Conservation (phyloP, 2,329 filamentous ascomycete genomes). For the Hypomyces perniciosus region DNA sequence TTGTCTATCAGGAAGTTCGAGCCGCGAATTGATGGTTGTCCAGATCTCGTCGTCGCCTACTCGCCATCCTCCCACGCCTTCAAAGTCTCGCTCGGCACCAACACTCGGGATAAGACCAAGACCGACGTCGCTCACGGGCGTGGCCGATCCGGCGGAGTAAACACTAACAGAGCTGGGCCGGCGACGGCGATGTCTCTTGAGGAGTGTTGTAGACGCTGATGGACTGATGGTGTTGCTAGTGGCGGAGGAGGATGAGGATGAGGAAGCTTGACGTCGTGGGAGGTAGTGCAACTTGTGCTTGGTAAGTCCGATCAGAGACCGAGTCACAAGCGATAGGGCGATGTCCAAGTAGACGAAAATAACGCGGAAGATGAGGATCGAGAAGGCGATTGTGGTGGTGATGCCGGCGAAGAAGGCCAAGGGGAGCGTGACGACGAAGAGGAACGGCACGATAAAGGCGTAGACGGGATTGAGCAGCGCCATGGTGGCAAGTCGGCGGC, state of each 20-base stretch:
- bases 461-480: conserved; percentile 49
- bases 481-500: conserved; percentile 31
- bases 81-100: conserved; percentile 50
- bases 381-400: conserved; percentile 57
- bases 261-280: conserved; percentile 14
- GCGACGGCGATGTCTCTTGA: conserved; percentile 26
- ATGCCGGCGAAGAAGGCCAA: conserved; percentile 57
- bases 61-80: conserved; percentile 55
- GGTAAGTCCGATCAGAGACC: conserved; percentile 38
- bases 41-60: conserved; percentile 40
- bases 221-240: conserved; percentile 14
- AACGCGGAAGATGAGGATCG: conserved; percentile 55
- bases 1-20: conserved; percentile 42
- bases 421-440: conserved; percentile 57
- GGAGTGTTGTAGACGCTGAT: conserved; percentile 8
- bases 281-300: conserved; percentile 30
- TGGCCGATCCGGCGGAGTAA: conserved; percentile 28
- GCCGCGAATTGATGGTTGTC: conserved; percentile 47
- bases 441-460: conserved; percentile 53
- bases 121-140: conserved; percentile 29
- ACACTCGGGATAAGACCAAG: conserved; percentile 41
- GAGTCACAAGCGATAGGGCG: conserved; percentile 50
- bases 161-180: conserved; percentile 28
- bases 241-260: conserved; percentile 16
- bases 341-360: conserved; percentile 59